Conservation (phyloP, 2,329 filamentous ascomycete species). For the Beauveria brongniartii region DNA sequence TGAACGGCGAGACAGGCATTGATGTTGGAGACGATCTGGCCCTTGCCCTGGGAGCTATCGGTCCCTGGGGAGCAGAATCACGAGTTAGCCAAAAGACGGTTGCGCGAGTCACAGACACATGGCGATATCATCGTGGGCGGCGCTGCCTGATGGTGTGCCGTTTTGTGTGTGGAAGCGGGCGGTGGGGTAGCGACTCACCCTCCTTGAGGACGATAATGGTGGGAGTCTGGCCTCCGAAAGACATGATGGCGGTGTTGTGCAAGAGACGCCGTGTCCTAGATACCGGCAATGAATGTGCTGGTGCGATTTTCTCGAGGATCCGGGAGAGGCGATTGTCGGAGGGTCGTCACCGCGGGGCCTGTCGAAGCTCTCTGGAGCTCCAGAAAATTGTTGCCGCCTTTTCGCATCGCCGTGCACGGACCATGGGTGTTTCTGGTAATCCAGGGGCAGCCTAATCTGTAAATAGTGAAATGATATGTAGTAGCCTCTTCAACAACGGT, state of each 20-base stretch:
- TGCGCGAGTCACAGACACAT: not conserved
- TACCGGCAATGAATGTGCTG: constrained; percentile 5
- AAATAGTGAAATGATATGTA: not conserved
- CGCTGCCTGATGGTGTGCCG: constrained; percentile 5
- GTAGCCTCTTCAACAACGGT: not conserved
- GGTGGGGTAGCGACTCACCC: constrained; percentile 55
- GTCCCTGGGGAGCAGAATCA: constrained; percentile 55
- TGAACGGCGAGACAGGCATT: constrained; percentile 96
- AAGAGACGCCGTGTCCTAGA: constrained; percentile 1
- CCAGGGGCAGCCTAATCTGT: not conserved
- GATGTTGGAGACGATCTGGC: constrained; percentile 95
- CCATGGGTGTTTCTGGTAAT: constrained; percentile 13
- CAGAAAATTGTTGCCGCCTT: constrained; percentile 45
- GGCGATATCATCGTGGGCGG: not conserved
- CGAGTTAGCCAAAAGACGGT: constrained; percentile 14
- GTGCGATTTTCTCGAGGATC: constrained; percentile 14
- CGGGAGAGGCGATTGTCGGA: constrained; percentile 12
- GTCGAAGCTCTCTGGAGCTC: constrained; percentile 33
- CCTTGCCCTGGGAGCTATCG: constrained; percentile 93
- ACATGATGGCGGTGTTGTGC: constrained; percentile 51
- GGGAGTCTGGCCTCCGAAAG: constrained; percentile 93
- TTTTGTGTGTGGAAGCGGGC: constrained; percentile 13
- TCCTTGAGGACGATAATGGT: constrained; percentile 98
- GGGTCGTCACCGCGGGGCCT: constrained; percentile 19
- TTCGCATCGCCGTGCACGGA: constrained; percentile 16